Conservation (phyloP, 2,329 filamentous ascomycete species). For the Trichophyton verrucosum region DNA sequence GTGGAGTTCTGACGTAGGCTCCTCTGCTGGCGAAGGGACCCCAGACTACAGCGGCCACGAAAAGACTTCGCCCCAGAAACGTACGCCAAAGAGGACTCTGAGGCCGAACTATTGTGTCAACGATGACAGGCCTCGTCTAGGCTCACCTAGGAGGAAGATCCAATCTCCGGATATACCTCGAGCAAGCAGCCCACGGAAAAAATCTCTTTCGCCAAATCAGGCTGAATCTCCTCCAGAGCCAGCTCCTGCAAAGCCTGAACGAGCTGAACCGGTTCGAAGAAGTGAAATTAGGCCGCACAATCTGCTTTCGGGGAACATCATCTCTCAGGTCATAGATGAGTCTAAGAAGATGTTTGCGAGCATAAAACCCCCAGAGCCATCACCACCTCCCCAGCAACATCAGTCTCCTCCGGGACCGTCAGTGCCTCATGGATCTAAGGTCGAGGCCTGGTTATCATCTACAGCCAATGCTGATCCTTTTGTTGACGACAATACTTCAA, state of each 20-base stretch:
- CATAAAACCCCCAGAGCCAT: conserved; percentile 21
- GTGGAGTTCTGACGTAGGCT: conserved; percentile 11
- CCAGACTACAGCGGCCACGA: not conserved
- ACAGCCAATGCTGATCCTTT: conserved; percentile 48
- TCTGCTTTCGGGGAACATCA: conserved; percentile 23
- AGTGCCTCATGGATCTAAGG: conserved; percentile 36
- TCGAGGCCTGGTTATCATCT: conserved; percentile 50
- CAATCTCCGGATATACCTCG: not conserved
- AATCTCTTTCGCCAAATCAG: not conserved
- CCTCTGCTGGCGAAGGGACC: not conserved
- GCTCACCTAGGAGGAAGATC: not conserved
- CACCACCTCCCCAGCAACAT: conserved; percentile 20
- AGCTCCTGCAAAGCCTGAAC: not conserved
- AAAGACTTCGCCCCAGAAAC: not conserved
- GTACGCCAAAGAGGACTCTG: not conserved
- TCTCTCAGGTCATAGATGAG: conserved; percentile 34
- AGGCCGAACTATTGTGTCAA: conserved; percentile 4
- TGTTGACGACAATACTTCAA: conserved; percentile 27
- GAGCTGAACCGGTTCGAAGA: not conserved
- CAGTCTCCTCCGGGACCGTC: conserved; percentile 23
- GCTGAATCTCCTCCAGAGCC: not conserved
- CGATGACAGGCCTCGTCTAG: not conserved
- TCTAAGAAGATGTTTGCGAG: conserved; percentile 36
- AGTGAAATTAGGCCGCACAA: not conserved
- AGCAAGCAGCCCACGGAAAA: not conserved